Base-by-base conservation (phyloP, 1,284 basidiomycete species). In the Golubevia sp. region DNA sequence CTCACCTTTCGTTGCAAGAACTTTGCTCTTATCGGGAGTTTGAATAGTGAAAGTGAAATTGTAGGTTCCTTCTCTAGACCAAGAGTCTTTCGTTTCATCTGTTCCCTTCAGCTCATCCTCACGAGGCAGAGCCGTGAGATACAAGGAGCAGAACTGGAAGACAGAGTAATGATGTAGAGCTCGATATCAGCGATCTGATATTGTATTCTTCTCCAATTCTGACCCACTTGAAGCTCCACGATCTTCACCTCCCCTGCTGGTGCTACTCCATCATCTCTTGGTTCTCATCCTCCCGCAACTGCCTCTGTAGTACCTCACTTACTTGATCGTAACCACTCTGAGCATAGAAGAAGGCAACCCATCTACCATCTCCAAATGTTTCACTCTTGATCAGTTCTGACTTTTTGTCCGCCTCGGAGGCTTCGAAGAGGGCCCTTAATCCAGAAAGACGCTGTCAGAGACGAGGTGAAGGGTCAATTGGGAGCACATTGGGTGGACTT, bases 261-360 rank as follows among this genome's bases (percentile, higher is more conserved):
- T n/a, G n/a, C n/a, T n/a, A n/a, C n/a, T n/a, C n/a, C n/a, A n/a
- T n/a, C n/a, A n/a, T n/a, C n/a, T n/a, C n/a, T n/a, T n/a, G n/a
- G n/a, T n/a, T n/a, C n/a, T n/a, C n/a, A n/a, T n/a, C n/a, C n/a
- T n/a, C n/a, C n/a, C n/a, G n/a, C n/a, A n/a, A n/a, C n/a, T n/a
- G n/a, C n/a, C n/a, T n/a, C n/a, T n/a, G n/a, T n/a, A n/a, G n/a
- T n/a, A n/a, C n/a, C n/a, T n/a, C 13, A 24, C 62, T 44, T 54
- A 64, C 62, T 48, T 72, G 68, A 51, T 76, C 73, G 34, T 63
- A 18, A 8, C 76, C 76, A 25, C 70, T 73, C 30, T 78, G 73
- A 8, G 76, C 74, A 51, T 78, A 78, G 62, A 78, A 76, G 30
- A 78, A 61, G 2, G 76, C 73, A 4, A 68, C 73, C 76, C 76